Conservation (phyloP, 345 rosid genomes). For the Orychophragmus violaceus region DNA sequence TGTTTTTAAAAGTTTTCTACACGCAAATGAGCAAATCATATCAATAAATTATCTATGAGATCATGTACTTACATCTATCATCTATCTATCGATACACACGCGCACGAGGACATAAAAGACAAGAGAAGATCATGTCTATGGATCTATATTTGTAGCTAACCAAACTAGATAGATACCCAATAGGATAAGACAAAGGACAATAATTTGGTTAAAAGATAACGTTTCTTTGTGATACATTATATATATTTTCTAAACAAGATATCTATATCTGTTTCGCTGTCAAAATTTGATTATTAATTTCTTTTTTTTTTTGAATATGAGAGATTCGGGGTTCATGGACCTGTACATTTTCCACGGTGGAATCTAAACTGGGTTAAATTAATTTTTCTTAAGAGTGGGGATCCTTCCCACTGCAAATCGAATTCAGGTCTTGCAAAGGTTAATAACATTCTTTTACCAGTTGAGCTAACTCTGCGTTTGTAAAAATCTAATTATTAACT, state of each 20-base stretch:
- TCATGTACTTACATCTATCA: constrained; percentile 5
- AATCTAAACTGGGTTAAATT: no score
- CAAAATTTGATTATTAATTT: not conserved
- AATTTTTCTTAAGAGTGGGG: no score
- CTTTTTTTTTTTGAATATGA: no score
- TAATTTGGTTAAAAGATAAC: not conserved
- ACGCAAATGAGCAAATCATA: constrained; percentile 1
- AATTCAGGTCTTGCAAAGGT: no score
- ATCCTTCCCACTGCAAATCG: no score
- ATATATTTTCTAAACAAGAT: not conserved
- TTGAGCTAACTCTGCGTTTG: no score
- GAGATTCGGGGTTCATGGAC: no score
- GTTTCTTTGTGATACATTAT: not conserved
- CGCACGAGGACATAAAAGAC: constrained; percentile 14
- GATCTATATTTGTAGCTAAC: constrained; percentile 3
- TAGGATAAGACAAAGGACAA: constrained; percentile 17
- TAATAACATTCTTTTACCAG: no score
- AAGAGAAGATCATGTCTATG: constrained; percentile 17
- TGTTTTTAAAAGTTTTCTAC: not conserved
- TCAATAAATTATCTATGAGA: not conserved
- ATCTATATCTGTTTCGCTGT: constrained; percentile 18
- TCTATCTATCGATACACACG: constrained; percentile 14
- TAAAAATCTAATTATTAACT: not conserved
- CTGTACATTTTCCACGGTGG: no score
- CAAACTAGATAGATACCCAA: constrained; percentile 19